Percentiles rank a stretch among this genome's conserved stretches.
Conservation (phyloP, 768 basidiomycete genomes). For the Hortiboletus flavorubellus region DNA sequence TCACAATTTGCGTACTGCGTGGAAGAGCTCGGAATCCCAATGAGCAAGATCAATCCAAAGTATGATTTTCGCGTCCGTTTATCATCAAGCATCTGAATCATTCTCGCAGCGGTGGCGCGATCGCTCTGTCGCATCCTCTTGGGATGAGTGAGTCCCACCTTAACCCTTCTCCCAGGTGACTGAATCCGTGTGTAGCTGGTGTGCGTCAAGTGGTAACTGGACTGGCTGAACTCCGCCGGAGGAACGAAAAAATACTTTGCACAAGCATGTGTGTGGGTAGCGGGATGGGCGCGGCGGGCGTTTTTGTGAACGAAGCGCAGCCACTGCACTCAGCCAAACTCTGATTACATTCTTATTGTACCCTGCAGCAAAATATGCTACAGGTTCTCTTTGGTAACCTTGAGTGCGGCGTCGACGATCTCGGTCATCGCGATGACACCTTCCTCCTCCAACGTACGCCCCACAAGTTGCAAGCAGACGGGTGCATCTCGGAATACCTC, state of each 20-base stretch:
- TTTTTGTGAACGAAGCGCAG: constrained; percentile 69
- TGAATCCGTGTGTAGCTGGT: constrained; percentile 51
- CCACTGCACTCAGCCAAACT: constrained; percentile 24
- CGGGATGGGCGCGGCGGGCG: constrained; percentile 84
- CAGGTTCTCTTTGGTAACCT: constrained; percentile 9
- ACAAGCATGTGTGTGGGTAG: constrained; percentile 83
- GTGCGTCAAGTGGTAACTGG: constrained; percentile 85
- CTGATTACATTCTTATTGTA: constrained; percentile 6
- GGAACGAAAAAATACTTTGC: constrained; percentile 65
- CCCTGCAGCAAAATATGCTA: not conserved
- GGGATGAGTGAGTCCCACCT: constrained; percentile 66
- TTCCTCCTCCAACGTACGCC: constrained; percentile 72
- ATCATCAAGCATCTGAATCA: not conserved
- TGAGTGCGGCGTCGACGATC: constrained; percentile 56
- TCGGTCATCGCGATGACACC: constrained; percentile 68
- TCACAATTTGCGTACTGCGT: constrained; percentile 94
- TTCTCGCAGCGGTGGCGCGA: constrained; percentile 69
- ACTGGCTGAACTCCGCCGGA: constrained; percentile 74
- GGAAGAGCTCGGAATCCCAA: constrained; percentile 70
- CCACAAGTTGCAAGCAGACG: constrained; percentile 62
- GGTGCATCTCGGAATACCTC: constrained; percentile 55
- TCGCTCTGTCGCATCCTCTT: constrained; percentile 77
- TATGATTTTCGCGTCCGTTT: constrained; percentile 32
- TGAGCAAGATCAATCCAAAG: constrained; percentile 86
- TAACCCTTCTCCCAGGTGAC: constrained; percentile 9